Percentiles rank a stretch among this genome's conserved stretches.
Evolutionary conservation across 805 yeast genomes (phyloP).

Genomic region (Metschnikowia vanudenii): DNA sequence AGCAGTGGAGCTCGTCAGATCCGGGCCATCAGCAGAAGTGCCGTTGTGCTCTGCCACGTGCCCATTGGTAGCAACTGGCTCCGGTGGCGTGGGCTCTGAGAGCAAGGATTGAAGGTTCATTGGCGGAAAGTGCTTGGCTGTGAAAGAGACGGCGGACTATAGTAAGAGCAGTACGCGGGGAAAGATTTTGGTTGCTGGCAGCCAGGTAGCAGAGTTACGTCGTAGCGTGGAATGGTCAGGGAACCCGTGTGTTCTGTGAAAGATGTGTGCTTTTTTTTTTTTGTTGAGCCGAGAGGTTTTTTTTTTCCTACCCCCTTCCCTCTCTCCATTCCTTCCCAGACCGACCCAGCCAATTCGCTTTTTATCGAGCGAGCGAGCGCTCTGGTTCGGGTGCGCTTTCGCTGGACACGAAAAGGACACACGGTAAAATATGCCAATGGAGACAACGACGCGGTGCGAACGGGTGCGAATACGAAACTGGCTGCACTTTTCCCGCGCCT

Average conservation of each 20-base stretch:
- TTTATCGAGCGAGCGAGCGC: conserved; percentile 20
- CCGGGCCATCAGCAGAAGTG: neutral
- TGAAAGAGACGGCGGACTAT: neutral
- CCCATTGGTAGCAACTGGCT: conserved; percentile 5
- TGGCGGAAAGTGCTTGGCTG: conserved; percentile 1
- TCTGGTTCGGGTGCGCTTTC: conserved; percentile 14
- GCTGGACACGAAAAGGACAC: conserved; percentile 8
- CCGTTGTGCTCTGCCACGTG: conserved; percentile 1
- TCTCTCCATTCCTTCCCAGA: conserved; percentile 17
- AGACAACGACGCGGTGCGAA: conserved; percentile 9
- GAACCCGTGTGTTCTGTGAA: conserved; percentile 5
- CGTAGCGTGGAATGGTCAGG: conserved; percentile 1
- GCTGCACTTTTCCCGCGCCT: too few relatives aligned
- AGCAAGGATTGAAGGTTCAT: conserved; percentile 23
- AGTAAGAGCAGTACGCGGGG: neutral
- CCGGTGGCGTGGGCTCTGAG: conserved; percentile 15
- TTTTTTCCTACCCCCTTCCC: conserved; percentile 16
- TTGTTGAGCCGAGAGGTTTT: conserved; percentile 13
- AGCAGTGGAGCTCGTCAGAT: neutral
- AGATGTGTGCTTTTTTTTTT: conserved; percentile 11
- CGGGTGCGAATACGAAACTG: neutral
- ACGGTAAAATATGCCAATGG: neutral
- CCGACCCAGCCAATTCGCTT: conserved; percentile 12
- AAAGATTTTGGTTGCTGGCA: neutral
- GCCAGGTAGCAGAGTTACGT: neutral